phyloP scores from a whole-genome alignment of 2,329 filamentous ascomycete species.

The Cladobotryum mycophilum region DNA sequence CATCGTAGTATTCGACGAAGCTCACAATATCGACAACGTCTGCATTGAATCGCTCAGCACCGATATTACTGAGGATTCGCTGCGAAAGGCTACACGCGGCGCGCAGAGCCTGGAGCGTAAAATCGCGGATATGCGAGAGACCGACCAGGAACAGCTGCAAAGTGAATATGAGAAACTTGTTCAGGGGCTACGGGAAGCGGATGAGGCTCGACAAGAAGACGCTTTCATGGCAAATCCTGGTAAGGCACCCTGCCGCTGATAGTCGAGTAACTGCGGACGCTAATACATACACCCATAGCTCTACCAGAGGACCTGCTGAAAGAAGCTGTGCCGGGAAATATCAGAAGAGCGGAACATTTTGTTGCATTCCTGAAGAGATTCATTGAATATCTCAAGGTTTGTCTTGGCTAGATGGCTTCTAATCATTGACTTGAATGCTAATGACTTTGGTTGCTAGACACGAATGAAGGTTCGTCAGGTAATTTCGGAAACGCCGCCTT shows the following conservation, averaged over 20 bases:
- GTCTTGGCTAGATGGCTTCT: background rate
- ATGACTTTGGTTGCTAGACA: conserved; percentile 46
- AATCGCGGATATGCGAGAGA: conserved; percentile 92
- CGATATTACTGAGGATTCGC: conserved; percentile 89
- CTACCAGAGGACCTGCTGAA: conserved; percentile 89
- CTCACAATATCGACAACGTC: conserved; percentile 99
- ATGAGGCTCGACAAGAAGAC: conserved; percentile 86
- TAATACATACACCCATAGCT: conserved; percentile 39
- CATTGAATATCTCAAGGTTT: conserved; percentile 85
- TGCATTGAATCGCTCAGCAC: conserved; percentile 97
- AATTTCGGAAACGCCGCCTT: conserved; percentile 92
- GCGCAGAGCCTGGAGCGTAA: conserved; percentile 86
- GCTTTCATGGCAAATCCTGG: conserved; percentile 93
- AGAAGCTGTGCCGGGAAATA: conserved; percentile 95
- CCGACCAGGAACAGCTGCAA: conserved; percentile 88
- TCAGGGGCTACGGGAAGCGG: conserved; percentile 79
- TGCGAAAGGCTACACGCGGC: conserved; percentile 83
- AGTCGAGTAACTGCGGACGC: background rate
- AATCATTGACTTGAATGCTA: background rate
- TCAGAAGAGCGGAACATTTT: conserved; percentile 91
- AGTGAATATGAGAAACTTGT: conserved; percentile 95
- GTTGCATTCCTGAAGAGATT: conserved; percentile 91
- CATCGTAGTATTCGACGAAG: conserved; percentile 97
- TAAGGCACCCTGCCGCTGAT: conserved; percentile 17
- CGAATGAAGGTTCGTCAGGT: conserved; percentile 98